Evolutionary conservation across 768 basidiomycete genomes (phyloP).

Genomic region (Paxillus rubicundulus): DNA sequence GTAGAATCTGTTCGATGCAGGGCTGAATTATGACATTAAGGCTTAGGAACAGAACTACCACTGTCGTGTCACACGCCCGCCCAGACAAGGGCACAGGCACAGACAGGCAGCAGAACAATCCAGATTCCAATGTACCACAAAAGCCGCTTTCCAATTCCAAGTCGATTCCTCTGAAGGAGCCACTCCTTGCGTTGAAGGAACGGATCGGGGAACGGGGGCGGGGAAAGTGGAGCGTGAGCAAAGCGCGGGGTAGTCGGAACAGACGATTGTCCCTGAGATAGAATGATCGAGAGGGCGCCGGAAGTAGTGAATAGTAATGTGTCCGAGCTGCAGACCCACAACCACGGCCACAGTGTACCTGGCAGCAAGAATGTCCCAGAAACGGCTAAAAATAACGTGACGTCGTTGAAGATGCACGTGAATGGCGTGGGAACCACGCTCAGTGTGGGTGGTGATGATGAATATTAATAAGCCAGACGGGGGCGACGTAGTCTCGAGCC

Average conservation of each 20-base stretch:
- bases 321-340: conserved; percentile 53
- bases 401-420: conserved; percentile 44
- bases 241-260: conserved; percentile 17
- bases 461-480: conserved; percentile 45
- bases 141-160: conserved; percentile 67
- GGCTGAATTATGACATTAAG: neutral
- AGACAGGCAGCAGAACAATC: conserved; percentile 62
- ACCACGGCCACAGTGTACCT: conserved; percentile 34
- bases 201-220: conserved; percentile 50
- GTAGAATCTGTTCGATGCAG: conserved; percentile 3
- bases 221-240: conserved; percentile 17
- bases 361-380: conserved; percentile 62
- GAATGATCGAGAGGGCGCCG: conserved; percentile 78
- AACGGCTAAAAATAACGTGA: conserved; percentile 50
- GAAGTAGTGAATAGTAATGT: conserved; percentile 82
- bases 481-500: conserved; percentile 42
- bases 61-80: conserved; percentile 49
- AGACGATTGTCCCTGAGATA: conserved; percentile 47
- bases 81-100: conserved; percentile 57
- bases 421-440: conserved; percentile 43
- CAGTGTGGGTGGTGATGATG: conserved; percentile 39
- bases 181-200: conserved; percentile 85
- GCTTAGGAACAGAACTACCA: conserved; percentile 42
- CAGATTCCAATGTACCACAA: conserved; percentile 86
- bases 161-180: conserved; percentile 72